Percentiles rank a stretch among this genome's conserved stretches.
These are phyloP conservation scores for Populus davidiana DNA, from an alignment of 345 rosid genomes.

Conservation along the genomic window DNA sequence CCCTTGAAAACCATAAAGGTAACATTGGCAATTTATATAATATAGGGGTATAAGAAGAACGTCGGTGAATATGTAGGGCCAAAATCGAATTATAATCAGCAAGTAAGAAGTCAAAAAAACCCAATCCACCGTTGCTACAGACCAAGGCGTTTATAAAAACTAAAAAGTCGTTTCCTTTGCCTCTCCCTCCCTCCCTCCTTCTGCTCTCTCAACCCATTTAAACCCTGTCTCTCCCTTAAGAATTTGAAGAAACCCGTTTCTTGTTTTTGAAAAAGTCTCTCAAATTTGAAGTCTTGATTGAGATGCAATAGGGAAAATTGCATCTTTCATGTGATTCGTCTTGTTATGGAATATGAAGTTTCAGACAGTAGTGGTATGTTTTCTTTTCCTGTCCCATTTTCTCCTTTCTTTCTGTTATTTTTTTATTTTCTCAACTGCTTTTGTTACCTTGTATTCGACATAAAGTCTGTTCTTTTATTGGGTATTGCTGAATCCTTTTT, in stretches of 20 bases:
- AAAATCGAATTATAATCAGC: not conserved
- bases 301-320: constrained; percentile 13
- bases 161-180: not conserved
- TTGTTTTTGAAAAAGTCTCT: not conserved
- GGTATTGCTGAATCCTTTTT: not conserved
- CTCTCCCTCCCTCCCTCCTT: not conserved
- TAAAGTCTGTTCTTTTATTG: not conserved
- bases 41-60: not conserved
- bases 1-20: too few species aligned
- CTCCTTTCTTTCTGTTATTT: not conserved
- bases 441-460: not conserved
- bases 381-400: not conserved
- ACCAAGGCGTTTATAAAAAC: not conserved
- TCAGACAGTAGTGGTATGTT: constrained; percentile 50
- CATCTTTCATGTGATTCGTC: constrained; percentile 4
- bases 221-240: not conserved
- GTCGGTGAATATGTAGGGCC: not conserved
- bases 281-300: not conserved
- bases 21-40: too few species aligned
- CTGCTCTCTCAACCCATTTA: not conserved
- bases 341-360: constrained; percentile 50
- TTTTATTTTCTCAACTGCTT: not conserved
- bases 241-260: not conserved
- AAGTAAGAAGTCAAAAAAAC: not conserved
- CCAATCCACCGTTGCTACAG: not conserved